A percentile compares a stretch with the other conserved stretches of the same genome.
These are phyloP conservation scores for Haplosporangium sp. DNA, from an alignment of 371 early-diverging fungal genomes.

Conservation along the genomic window DNA sequence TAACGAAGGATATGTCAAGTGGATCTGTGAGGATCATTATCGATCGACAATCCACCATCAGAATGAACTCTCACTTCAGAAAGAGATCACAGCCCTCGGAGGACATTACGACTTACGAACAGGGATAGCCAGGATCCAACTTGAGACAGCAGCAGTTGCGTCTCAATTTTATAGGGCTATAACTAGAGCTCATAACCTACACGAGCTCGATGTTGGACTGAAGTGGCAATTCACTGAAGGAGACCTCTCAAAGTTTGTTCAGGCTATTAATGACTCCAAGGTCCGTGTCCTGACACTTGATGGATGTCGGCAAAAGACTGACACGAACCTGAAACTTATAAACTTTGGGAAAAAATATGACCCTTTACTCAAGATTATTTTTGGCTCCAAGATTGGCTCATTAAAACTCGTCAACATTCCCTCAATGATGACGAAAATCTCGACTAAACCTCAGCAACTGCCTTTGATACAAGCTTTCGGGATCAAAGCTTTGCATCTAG, in stretches of 20 bases:
- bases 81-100: slow-evolving; percentile 10
- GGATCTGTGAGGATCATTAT: slow-evolving; percentile 42
- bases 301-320: slow-evolving; percentile 18
- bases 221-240: slow-evolving; percentile 29
- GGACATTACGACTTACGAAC: slow-evolving; percentile 23
- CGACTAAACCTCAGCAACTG: slow-evolving; percentile 6
- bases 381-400: slow-evolving; percentile 23
- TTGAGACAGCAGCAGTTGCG: slow-evolving; percentile 21
- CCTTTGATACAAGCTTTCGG: background rate
- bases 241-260: slow-evolving; percentile 25
- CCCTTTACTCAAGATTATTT: slow-evolving; percentile 26
- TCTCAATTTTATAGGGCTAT: slow-evolving; percentile 19
- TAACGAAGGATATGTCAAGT: slow-evolving; percentile 27
- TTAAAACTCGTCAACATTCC: slow-evolving; percentile 33
- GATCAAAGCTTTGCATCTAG: slow-evolving; percentile 19
- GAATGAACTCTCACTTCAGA: slow-evolving; percentile 25
- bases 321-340: slow-evolving; percentile 9
- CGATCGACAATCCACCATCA: slow-evolving; percentile 18
- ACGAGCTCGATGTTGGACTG: slow-evolving; percentile 28
- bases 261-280: slow-evolving; percentile 21
- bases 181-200: slow-evolving; percentile 21
- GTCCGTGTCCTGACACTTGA: slow-evolving; percentile 17
- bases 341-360: slow-evolving; percentile 39
- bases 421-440: slow-evolving; percentile 26
- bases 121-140: slow-evolving; percentile 24